phyloP scores from a whole-genome alignment of 306 rosid species.

The Ochetophila trinervis region DNA sequence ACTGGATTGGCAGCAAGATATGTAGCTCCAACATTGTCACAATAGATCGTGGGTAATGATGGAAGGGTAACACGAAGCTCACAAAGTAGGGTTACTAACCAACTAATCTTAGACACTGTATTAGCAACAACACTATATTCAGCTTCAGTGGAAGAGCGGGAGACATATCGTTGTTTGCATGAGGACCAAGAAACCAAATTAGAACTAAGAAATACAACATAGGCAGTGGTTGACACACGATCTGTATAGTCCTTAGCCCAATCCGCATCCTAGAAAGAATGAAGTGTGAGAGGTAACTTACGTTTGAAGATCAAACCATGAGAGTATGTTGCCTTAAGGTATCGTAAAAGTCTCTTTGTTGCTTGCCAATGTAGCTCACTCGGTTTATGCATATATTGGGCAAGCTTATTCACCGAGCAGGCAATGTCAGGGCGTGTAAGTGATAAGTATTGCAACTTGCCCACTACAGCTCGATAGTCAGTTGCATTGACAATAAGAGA shows the following conservation, averaged over 20 bases:
- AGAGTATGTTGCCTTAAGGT: neutral
- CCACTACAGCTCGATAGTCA: neutral
- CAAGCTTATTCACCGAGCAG: neutral
- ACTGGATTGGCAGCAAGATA: no score
- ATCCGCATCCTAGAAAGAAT: neutral
- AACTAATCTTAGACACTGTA: neutral
- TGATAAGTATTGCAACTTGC: neutral
- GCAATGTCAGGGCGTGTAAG: neutral
- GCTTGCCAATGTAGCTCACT: neutral
- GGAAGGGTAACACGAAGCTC: neutral
- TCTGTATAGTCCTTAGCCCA: neutral
- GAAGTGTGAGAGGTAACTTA: neutral
- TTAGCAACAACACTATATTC: neutral
- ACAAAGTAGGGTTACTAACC: neutral
- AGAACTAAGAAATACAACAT: neutral
- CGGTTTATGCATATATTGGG: constrained; percentile 1
- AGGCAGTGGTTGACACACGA: neutral
- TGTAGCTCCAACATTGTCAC: no score
- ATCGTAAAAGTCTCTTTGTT: neutral
- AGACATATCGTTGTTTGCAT: neutral
- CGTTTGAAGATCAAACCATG: neutral
- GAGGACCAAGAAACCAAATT: constrained; percentile 9
- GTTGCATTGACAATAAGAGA: neutral
- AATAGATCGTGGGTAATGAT: no score
- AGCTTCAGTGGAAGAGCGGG: neutral